Base-by-base conservation (phyloP, 208 protist genomes). In the Naegleria lovaniensis region DNA sequence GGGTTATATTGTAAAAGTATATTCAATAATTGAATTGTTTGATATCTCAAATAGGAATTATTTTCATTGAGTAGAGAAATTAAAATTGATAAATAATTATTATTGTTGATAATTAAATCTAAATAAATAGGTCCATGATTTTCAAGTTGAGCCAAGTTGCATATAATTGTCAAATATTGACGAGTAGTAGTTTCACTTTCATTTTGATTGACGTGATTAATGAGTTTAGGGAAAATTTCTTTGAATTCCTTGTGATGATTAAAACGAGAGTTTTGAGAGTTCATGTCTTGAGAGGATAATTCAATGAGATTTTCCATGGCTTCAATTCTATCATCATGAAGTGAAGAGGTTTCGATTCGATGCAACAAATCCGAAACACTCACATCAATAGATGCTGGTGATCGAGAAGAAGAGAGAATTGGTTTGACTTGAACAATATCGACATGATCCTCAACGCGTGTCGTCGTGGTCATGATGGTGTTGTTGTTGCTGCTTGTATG, bases 21-120 rank as follows among this genome's bases (percentile, higher is more conserved):
- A 41, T 4, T 89, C 6, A 89, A 41, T 22, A 89, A 29, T 89
- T 89, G 85, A 55, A 52, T 52, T 40, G 84, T 33, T 36, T 87
- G 84, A 87, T 55, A 87, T 36, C 39, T 87, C 6, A 87, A 36
- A 87, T 87, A 55, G n/a, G 9, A n/a, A 52, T 87, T 38, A n/a
- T 48, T n/a, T 15, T 85, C 83, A n/a, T 39, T 25, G 16, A 43
- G 36, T 16, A 55, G 13, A 29, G 9, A n/a, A 55, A 52, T 16
- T 40, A 87, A 25, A 87, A 36, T 52, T 52, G 16, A 29, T 79
- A 36, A 19, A 67, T 67, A 67, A 29, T 15, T 67, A 29, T 15
- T 15, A 29, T 67, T 67, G 4, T 67, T 15, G 55, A 29, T 67
- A 2, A 67, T 15, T 29, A 29, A 15, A 29, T 67, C 55, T 29